Evolutionary conservation across 116 monocot genomes (phyloP), one percentile per base, ranked within the genome.

Genomic region (Iris pallida): DNA sequence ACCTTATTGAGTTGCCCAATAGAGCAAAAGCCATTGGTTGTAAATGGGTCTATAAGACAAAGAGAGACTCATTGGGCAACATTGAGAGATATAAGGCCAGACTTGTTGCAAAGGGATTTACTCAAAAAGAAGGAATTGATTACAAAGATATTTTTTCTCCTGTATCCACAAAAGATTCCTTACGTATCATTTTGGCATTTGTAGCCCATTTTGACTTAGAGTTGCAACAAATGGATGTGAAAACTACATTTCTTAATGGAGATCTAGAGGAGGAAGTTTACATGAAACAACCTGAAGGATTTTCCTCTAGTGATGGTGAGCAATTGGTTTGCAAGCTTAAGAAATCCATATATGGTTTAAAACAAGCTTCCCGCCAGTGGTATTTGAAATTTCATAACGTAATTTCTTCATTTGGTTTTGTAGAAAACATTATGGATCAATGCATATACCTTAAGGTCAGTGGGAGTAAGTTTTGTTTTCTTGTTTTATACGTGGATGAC

Each of bases 251-350:
- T 30, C 30, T 30, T 30, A 30, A 30, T 30, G 30, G 30, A 30
- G 30, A 30, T 1, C 3, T 30, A 30, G 30, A 30, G 30, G 3
- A 30, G 18, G 14, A 56, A n/a, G 56, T 56, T 14, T 56, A 56
- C n/a, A 56, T 56, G 56, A 56, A 56, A 56, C 56, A 56, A 56
- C 7, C 56, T 56, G n/a, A 56, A 56, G n/a, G 56, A 56, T 56
- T 56, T n/a, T 14, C n/a, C 56, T 56, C 56, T 56, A 15, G 56
- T n/a, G 14, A 56, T 14, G 15, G 15, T 56, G 56, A 56, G n/a
- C 5, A 56, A 56, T 15, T 11, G n/a, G 56, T 16, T 14, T 56
- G 9, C 56, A 56, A 56, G 5, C 56, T 14, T 2, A 56, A 56
- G 9, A 56, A 56, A 56, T 11, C n/a, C 5, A 56, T 56, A 56